Conservation (phyloP, 352 stramenopile genomes). For the Chrysophaeum taylorii region DNA sequence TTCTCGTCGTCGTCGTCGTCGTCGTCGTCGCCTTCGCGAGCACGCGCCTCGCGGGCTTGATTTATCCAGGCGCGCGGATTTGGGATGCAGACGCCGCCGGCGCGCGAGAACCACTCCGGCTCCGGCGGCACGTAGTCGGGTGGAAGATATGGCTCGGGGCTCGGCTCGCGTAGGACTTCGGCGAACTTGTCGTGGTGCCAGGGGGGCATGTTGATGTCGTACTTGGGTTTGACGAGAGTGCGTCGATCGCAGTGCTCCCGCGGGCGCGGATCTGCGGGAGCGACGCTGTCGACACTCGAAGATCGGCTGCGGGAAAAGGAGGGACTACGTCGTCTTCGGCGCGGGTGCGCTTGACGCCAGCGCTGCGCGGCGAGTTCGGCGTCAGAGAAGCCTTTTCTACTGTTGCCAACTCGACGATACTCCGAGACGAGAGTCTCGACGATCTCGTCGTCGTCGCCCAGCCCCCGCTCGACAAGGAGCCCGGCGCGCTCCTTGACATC, state of each 20-base stretch:
- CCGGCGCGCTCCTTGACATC: too few species aligned
- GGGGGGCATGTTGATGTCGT: not conserved
- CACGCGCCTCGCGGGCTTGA: not conserved
- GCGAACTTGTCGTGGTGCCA: constrained; percentile 3
- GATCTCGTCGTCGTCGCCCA: too few species aligned
- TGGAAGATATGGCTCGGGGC: not conserved
- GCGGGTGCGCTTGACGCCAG: not conserved
- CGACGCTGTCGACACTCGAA: not conserved
- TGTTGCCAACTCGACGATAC: too few species aligned
- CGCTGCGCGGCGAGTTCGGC: not conserved
- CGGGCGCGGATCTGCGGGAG: not conserved
- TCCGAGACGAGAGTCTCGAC: too few species aligned
- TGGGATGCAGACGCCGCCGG: constrained; percentile 5
- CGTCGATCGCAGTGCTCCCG: not conserved
- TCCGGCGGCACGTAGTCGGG: not conserved
- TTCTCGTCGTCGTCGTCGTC: too few species aligned
- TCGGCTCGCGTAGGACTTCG: not conserved
- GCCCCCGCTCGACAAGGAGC: too few species aligned
- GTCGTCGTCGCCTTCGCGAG: too few species aligned
- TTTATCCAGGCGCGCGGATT: constrained; percentile 9
- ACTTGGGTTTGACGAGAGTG: too few species aligned
- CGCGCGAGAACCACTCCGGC: constrained; percentile 6
- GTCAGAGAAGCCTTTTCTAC: not conserved
- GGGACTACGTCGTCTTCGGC: not conserved
- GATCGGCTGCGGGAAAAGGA: not conserved